Percentiles rank a stretch among this genome's conserved stretches.
Evolutionary conservation across 495 filamentous ascomycete genomes (phyloP).

Genomic region (Podospora fimiseda): DNA sequence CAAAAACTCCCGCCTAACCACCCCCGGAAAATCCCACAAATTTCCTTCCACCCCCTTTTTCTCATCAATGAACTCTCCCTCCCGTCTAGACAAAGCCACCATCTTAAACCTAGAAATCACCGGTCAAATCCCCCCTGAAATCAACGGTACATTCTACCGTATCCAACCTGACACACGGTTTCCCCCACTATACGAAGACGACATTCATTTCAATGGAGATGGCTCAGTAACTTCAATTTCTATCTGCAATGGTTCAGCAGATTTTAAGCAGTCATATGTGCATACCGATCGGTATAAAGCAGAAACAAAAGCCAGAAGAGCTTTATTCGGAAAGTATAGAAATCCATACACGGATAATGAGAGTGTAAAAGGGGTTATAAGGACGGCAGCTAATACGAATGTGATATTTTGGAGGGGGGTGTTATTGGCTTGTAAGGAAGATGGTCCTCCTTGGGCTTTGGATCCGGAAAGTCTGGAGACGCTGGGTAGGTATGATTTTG

Average conservation of each 20-base stretch:
- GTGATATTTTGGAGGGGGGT: slow-evolving; percentile 46
- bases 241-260: slow-evolving; percentile 43
- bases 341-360: slow-evolving; percentile 51
- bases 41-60: slow-evolving; percentile 44
- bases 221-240: slow-evolving; percentile 47
- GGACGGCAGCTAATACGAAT: slow-evolving; percentile 51
- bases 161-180: slow-evolving; percentile 46
- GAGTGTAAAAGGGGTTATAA: slow-evolving; percentile 41
- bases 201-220: slow-evolving; percentile 45
- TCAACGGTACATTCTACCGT: slow-evolving; percentile 51
- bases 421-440: slow-evolving; percentile 51
- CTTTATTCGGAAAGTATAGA: slow-evolving; percentile 47
- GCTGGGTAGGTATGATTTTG: slow-evolving; percentile 48
- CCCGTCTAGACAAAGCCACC: slow-evolving; percentile 39
- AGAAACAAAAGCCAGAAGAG: slow-evolving; percentile 35
- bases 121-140: slow-evolving; percentile 43
- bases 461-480: slow-evolving; percentile 52
- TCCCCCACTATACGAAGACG: slow-evolving; percentile 49
- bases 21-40: slow-evolving; percentile 29
- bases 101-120: slow-evolving; percentile 44
- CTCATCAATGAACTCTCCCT: slow-evolving; percentile 42
- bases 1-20: slow-evolving; percentile 21
- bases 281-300: slow-evolving; percentile 42
- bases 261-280: slow-evolving; percentile 49
- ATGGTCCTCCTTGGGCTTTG: slow-evolving; percentile 50